Conservation (phyloP, 2,329 filamentous ascomycete genomes). For the Diaporthe sp. region DNA sequence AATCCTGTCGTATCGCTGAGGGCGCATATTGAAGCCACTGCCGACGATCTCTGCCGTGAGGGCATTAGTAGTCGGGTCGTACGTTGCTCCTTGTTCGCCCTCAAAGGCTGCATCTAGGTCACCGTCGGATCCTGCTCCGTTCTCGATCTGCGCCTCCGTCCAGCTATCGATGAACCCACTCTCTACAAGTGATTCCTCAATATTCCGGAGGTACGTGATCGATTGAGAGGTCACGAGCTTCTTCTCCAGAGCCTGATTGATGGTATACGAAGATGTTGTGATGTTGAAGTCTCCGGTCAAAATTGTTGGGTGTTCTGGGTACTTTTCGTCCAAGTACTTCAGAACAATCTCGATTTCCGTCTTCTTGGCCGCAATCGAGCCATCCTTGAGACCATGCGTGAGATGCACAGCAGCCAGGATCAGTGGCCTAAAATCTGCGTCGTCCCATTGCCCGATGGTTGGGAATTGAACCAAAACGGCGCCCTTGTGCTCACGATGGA, state of each 20-base stretch:
- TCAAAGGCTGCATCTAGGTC: slow-evolving; percentile 58
- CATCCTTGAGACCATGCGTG: slow-evolving; percentile 72
- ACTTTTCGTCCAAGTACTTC: slow-evolving; percentile 57
- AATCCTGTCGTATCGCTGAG: slow-evolving; percentile 77
- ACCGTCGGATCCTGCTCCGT: slow-evolving; percentile 56
- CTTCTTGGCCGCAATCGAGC: slow-evolving; percentile 69
- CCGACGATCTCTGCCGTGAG: slow-evolving; percentile 67
- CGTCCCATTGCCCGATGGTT: slow-evolving; percentile 48
- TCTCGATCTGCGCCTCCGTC: slow-evolving; percentile 59
- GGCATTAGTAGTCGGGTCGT: slow-evolving; percentile 70
- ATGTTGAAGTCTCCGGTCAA: slow-evolving; percentile 77
- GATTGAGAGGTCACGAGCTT: slow-evolving; percentile 68
- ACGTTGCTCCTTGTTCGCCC: slow-evolving; percentile 76
- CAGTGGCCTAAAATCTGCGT: slow-evolving; percentile 53
- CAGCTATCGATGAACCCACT: slow-evolving; percentile 67
- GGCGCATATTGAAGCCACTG: slow-evolving; percentile 64
- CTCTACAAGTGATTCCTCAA: slow-evolving; percentile 63
- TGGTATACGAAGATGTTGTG: slow-evolving; percentile 69
- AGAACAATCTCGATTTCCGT: slow-evolving; percentile 67
- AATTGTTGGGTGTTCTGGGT: slow-evolving; percentile 64
- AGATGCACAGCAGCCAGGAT: slow-evolving; percentile 73
- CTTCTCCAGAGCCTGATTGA: slow-evolving; percentile 65
- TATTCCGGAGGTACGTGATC: slow-evolving; percentile 55
- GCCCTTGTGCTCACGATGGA: slow-evolving; percentile 70
- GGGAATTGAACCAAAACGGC: slow-evolving; percentile 63